Percentiles rank a stretch among this genome's conserved stretches.
These are phyloP conservation scores for Globisporangium recalcitrans DNA, from an alignment of 352 stramenopile species.

Conservation along the genomic window DNA sequence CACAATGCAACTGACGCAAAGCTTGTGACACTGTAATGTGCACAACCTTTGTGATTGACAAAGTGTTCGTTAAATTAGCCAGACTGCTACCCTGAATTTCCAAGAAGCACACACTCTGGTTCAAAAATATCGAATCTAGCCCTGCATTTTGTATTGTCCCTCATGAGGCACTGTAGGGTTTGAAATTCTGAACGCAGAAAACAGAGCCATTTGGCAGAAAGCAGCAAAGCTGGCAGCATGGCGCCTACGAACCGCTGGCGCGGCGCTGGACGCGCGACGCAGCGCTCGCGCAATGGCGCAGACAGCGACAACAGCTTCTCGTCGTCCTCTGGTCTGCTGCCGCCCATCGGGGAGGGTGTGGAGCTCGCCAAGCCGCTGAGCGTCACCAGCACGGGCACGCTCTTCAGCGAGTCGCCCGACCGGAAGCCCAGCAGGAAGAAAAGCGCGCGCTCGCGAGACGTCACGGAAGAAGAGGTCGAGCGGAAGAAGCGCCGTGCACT, in stretches of 20 bases:
- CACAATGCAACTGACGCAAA: background rate
- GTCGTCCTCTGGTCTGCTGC: slow-evolving; percentile 21
- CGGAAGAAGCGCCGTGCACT: slow-evolving; percentile 40
- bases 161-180: slow-evolving; percentile 1
- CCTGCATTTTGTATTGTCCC: background rate
- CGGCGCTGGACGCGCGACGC: slow-evolving; percentile 13
- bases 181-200: slow-evolving; percentile 7
- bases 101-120: background rate
- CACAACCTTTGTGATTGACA: too few species aligned
- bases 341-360: slow-evolving; percentile 60
- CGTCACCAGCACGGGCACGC: slow-evolving; percentile 20
- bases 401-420: slow-evolving; percentile 31
- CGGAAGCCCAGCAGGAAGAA: slow-evolving; percentile 29
- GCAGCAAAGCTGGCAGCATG: background rate
- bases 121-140: background rate
- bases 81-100: too few species aligned
- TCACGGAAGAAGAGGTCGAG: slow-evolving; percentile 19
- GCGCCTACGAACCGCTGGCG: slow-evolving; percentile 21
- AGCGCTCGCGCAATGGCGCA: slow-evolving; percentile 19
- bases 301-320: slow-evolving; percentile 8
- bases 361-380: slow-evolving; percentile 29
- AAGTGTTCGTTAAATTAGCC: background rate
- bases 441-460: slow-evolving; percentile 17
- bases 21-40: too few species aligned
- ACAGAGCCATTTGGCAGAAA: background rate